A percentile compares a stretch with the other conserved stretches of the same genome.
These are phyloP conservation scores for Peribolospora kevripleyi DNA, from an alignment of 768 basidiomycete genomes.

Conservation along the genomic window DNA sequence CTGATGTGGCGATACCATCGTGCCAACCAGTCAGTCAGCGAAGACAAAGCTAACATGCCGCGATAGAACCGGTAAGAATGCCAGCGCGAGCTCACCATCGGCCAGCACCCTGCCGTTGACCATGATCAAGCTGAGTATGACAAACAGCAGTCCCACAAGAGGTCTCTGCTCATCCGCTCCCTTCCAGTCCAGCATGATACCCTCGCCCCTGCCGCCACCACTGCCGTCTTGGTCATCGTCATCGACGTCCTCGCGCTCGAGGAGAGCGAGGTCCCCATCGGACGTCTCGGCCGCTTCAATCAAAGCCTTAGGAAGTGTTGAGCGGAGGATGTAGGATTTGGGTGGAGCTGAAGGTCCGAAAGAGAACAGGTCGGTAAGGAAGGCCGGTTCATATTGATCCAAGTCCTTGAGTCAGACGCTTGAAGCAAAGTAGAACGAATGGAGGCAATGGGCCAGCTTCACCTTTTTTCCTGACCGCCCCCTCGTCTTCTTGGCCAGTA, in stretches of 20 bases:
- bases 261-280: constrained; percentile 14
- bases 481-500: constrained; percentile 22
- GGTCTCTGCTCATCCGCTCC: constrained; percentile 31
- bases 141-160: constrained; percentile 44
- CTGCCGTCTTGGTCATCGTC: constrained; percentile 29
- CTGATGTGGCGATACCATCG: constrained; percentile 20
- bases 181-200: constrained; percentile 52
- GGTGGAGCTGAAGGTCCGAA: constrained; percentile 26
- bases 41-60: background rate
- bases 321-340: constrained; percentile 65
- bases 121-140: constrained; percentile 62
- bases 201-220: constrained; percentile 13
- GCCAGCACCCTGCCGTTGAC: constrained; percentile 46
- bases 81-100: constrained; percentile 36
- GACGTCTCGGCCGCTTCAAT: background rate
- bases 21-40: background rate
- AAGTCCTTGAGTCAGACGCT: background rate
- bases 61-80: background rate
- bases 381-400: background rate
- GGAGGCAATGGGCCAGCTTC: constrained; percentile 2
- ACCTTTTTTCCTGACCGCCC: constrained; percentile 19
- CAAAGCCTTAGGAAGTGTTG: constrained; percentile 30
- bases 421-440: no score
- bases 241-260: constrained; percentile 23
- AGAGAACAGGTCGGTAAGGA: background rate